These are phyloP conservation scores for Parascedosporium putredinis DNA, from an alignment of 2,329 filamentous ascomycete genomes.

Conservation along the genomic window DNA sequence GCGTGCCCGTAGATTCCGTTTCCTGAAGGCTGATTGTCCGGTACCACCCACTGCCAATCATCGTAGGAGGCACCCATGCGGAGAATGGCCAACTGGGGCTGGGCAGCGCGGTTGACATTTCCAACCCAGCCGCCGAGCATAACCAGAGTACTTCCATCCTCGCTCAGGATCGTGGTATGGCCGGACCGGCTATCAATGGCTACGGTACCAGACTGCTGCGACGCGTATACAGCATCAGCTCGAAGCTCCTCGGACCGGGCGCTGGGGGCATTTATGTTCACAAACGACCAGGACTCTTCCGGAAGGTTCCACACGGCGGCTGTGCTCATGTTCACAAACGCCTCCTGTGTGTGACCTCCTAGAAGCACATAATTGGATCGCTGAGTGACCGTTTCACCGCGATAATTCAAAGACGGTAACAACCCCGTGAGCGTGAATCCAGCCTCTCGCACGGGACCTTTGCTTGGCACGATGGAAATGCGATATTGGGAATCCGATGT, in stretches of 20 bases:
- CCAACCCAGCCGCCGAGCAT: constrained; percentile 91
- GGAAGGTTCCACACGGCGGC: constrained; percentile 80
- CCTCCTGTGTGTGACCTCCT: constrained; percentile 71
- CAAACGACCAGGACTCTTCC: constrained; percentile 76
- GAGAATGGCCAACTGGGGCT: constrained; percentile 71
- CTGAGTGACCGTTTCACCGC: constrained; percentile 54
- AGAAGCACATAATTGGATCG: constrained; percentile 71
- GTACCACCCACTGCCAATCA: constrained; percentile 62
- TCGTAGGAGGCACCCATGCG: constrained; percentile 66
- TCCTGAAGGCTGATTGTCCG: constrained; percentile 35
- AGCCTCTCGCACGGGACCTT: constrained; percentile 56
- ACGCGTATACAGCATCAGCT: constrained; percentile 12
- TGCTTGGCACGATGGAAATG: constrained; percentile 24
- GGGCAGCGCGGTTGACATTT: constrained; percentile 61
- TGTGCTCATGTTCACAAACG: constrained; percentile 92
- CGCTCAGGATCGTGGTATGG: constrained; percentile 71
- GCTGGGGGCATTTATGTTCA: constrained; percentile 46
- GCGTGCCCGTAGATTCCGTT: constrained; percentile 52
- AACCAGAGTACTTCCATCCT: constrained; percentile 68
- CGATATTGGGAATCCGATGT: constrained; percentile 22
- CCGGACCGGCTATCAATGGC: constrained; percentile 73
- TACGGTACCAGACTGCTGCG: neutral
- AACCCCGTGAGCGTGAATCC: constrained; percentile 76
- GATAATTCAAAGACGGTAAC: constrained; percentile 57
- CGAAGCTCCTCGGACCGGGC: constrained; percentile 10